phyloP scores from a whole-genome alignment of 2,329 filamentous ascomycete genomes.

The Talaromyces sp. region DNA sequence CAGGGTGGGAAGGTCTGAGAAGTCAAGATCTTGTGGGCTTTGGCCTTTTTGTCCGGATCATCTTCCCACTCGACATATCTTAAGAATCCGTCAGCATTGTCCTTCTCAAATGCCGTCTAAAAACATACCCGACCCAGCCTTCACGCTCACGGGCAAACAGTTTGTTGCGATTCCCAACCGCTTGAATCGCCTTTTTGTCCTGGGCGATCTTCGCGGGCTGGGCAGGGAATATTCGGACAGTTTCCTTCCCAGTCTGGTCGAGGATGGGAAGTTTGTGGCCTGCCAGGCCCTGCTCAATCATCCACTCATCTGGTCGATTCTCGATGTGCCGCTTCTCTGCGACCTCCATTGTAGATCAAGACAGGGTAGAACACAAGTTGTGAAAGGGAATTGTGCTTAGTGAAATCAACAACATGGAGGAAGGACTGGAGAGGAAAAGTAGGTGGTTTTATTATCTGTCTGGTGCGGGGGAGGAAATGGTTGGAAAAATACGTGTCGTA shows the following conservation, averaged over 20 bases:
- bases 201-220: too few species aligned
- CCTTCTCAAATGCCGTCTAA: slow-evolving; percentile 5
- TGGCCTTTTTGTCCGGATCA: slow-evolving; percentile 62
- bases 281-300: neutral
- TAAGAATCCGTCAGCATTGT: too few species aligned
- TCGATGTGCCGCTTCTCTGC: too few species aligned
- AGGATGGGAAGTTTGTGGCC: neutral
- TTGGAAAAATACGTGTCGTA: too few species aligned
- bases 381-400: too few species aligned
- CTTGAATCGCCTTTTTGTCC: neutral
- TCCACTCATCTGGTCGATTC: neutral
- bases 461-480: too few species aligned
- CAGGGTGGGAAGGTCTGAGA: slow-evolving; percentile 46
- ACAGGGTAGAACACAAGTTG: too few species aligned
- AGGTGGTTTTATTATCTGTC: too few species aligned
- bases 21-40: slow-evolving; percentile 52
- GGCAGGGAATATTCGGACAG: too few species aligned
- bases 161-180: neutral
- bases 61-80: slow-evolving; percentile 68
- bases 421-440: too few species aligned
- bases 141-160: neutral
- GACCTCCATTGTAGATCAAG: too few species aligned
- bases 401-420: too few species aligned
- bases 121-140: neutral
- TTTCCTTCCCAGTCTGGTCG: neutral